phyloP scores from a whole-genome alignment of 768 basidiomycete species.

The Tylopilus balloui region DNA sequence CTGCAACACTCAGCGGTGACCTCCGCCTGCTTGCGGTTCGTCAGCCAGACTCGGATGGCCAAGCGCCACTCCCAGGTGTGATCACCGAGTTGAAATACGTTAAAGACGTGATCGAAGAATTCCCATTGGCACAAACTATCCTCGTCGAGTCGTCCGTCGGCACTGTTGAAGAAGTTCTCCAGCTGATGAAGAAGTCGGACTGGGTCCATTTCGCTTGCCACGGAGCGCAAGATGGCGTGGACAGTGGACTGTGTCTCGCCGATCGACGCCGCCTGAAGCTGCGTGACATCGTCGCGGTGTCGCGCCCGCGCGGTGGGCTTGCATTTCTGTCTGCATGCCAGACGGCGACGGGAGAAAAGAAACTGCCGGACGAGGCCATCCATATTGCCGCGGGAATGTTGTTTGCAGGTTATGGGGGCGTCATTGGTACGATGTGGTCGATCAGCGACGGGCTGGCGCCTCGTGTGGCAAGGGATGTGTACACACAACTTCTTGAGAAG shows the following conservation, averaged over 20 bases:
- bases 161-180: constrained; percentile 10
- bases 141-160: neutral
- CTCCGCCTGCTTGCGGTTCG: no score
- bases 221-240: neutral
- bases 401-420: constrained; percentile 20
- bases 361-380: no score
- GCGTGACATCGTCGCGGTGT: neutral
- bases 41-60: neutral
- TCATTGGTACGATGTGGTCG: constrained; percentile 1
- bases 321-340: neutral
- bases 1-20: neutral
- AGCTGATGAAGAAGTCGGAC: neutral
- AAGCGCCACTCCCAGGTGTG: constrained; percentile 11
- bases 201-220: constrained; percentile 1
- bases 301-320: neutral
- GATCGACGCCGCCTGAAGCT: neutral
- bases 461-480: constrained; percentile 21
- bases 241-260: neutral
- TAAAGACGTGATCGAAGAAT: neutral
- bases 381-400: no score
- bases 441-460: constrained; percentile 27
- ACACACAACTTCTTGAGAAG: neutral
- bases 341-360: no score
- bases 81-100: constrained; percentile 12
- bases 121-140: neutral